phyloP scores from a whole-genome alignment of 306 rosid genomes.

The Spatholobus suberectus region DNA sequence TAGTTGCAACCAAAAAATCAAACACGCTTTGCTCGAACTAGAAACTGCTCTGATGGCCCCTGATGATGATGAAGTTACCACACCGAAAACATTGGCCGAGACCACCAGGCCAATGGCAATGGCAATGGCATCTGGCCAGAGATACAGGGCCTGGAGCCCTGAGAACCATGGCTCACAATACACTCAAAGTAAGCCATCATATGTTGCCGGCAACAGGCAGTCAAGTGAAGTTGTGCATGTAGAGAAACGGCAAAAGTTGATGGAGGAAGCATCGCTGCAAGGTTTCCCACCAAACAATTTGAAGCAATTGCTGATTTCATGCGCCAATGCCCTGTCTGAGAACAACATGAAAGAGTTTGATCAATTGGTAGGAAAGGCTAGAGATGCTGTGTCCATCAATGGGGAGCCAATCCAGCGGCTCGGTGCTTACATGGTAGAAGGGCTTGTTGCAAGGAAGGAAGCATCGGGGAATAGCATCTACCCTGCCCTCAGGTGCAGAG shows the following conservation, averaged over 20 bases:
- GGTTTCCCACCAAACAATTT: slow-evolving; percentile 56
- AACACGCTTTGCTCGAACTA: slow-evolving; percentile 63
- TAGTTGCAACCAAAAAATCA: slow-evolving; percentile 51
- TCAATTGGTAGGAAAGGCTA: slow-evolving; percentile 62
- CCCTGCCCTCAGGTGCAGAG: slow-evolving; percentile 80
- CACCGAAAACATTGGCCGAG: slow-evolving; percentile 51
- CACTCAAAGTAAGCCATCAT: slow-evolving; percentile 55
- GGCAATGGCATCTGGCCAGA: slow-evolving; percentile 44
- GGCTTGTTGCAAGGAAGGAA: slow-evolving; percentile 87
- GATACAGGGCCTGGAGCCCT: slow-evolving; percentile 59
- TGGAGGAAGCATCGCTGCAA: slow-evolving; percentile 58
- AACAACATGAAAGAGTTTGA: slow-evolving; percentile 60
- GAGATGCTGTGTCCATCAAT: slow-evolving; percentile 70
- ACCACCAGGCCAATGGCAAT: slow-evolving; percentile 41
- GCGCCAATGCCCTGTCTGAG: slow-evolving; percentile 77
- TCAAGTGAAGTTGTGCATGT: slow-evolving; percentile 47
- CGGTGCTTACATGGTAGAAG: slow-evolving; percentile 97
- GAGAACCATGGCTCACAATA: slow-evolving; percentile 49
- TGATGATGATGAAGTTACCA: slow-evolving; percentile 57
- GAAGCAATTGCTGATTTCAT: slow-evolving; percentile 76
- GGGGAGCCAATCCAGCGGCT: slow-evolving; percentile 94
- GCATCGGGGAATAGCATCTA: slow-evolving; percentile 82
- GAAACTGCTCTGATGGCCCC: slow-evolving; percentile 93
- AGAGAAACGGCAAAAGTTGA: slow-evolving; percentile 68
- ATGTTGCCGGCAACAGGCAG: slow-evolving; percentile 47